These are phyloP conservation scores for Backusella psychrophila DNA, from an alignment of 192 early-diverging fungal genomes.

Conservation along the genomic window DNA sequence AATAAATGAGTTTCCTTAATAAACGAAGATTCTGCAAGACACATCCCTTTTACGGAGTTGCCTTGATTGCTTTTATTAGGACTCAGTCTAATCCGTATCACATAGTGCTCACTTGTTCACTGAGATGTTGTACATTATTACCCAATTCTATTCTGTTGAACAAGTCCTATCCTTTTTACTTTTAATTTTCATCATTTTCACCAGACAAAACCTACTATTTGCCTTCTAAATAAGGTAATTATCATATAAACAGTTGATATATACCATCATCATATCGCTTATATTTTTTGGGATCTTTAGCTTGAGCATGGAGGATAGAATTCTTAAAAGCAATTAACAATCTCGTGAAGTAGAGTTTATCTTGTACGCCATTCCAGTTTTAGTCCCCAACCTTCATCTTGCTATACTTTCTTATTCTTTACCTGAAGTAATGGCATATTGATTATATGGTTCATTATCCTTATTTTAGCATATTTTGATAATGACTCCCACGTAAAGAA, in stretches of 20 bases:
- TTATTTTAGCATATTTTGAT: background rate
- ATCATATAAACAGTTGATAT: background rate
- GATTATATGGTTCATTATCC: background rate
- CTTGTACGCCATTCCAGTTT: conserved; percentile 2
- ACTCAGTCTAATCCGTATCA: conserved; percentile 1
- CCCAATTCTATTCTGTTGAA: background rate
- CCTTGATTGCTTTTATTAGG: background rate
- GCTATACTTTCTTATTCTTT: background rate
- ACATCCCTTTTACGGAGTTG: conserved; percentile 7
- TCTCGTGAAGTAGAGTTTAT: conserved; percentile 6
- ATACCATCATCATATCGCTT: background rate
- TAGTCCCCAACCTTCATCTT: background rate
- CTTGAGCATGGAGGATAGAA: background rate
- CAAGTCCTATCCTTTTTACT: background rate
- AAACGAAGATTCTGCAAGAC: conserved; percentile 1
- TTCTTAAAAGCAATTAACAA: background rate
- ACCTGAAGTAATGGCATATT: background rate
- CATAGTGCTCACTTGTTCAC: background rate
- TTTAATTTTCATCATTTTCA: background rate
- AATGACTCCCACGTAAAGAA: background rate
- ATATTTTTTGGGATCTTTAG: background rate
- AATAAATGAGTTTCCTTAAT: conserved; percentile 10
- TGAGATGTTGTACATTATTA: background rate
- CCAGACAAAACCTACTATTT: background rate
- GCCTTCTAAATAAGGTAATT: background rate